Evolutionary conservation across 306 rosid species (phyloP).

Genomic region (Pachyrhizus erosus): DNA sequence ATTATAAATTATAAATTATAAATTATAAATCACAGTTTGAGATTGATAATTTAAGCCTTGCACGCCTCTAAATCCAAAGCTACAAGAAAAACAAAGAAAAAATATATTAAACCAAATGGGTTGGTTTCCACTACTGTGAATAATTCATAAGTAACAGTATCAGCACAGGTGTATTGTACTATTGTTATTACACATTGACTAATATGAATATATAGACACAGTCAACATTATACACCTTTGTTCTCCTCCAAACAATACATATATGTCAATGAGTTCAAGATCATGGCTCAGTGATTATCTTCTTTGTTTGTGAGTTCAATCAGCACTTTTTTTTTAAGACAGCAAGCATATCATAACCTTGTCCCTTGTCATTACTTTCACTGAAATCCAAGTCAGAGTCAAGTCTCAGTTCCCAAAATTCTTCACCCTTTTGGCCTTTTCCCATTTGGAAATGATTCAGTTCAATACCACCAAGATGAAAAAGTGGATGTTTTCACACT

Average conservation of each 20-base stretch:
- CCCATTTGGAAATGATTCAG: constrained; percentile 44
- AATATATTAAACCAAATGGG: background rate
- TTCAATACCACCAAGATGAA: constrained; percentile 57
- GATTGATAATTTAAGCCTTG: constrained; percentile 18
- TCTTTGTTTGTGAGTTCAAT: background rate
- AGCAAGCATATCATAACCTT: background rate
- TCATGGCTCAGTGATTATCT: background rate
- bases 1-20: background rate
- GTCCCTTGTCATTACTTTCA: constrained; percentile 37
- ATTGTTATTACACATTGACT: background rate
- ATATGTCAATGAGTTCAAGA: background rate
- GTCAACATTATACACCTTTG: constrained; percentile 1
- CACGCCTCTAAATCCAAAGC: constrained; percentile 21
- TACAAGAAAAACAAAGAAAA: background rate
- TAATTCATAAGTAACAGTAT: background rate
- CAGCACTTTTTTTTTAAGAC: background rate
- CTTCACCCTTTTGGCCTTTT: background rate
- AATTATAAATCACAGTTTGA: background rate
- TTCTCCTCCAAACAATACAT: constrained; percentile 9
- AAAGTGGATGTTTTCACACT: constrained; percentile 63
- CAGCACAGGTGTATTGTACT: background rate
- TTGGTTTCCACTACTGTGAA: constrained; percentile 11
- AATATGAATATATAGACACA: background rate
- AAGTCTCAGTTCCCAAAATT: constrained; percentile 36
- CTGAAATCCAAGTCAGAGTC: constrained; percentile 45